Conservation (phyloP, 2,329 filamentous ascomycete genomes). For the Corinectria fuckeliana region DNA sequence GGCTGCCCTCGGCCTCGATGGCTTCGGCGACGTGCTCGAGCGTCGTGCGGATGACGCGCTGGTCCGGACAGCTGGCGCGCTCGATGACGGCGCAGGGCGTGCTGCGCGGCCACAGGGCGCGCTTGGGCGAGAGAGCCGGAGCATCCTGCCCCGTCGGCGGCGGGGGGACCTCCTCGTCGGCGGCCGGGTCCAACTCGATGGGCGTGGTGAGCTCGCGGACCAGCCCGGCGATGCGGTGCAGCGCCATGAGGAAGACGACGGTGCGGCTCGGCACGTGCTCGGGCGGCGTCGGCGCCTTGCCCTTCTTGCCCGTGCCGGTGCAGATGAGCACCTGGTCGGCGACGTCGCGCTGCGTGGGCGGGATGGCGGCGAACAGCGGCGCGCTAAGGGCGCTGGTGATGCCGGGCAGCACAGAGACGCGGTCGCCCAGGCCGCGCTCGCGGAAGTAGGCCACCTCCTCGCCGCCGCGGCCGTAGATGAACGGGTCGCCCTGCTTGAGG, state of each 20-base stretch:
- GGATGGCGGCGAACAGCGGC: slow-evolving; percentile 86
- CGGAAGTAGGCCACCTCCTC: slow-evolving; percentile 91
- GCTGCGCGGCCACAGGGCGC: slow-evolving; percentile 69
- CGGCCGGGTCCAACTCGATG: slow-evolving; percentile 42
- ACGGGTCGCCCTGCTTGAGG: slow-evolving; percentile 96
- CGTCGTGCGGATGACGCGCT: slow-evolving; percentile 89
- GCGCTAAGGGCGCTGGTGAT: slow-evolving; percentile 89
- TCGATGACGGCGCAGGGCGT: slow-evolving; percentile 94
- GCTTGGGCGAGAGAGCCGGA: slow-evolving; percentile 22
- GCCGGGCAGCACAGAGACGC: slow-evolving; percentile 78
- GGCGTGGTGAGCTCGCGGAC: slow-evolving; percentile 71
- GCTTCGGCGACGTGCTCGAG: slow-evolving; percentile 79
- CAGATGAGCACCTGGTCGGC: slow-evolving; percentile 95
- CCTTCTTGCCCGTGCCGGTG: slow-evolving; percentile 93
- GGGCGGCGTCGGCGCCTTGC: slow-evolving; percentile 80
- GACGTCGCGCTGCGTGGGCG: slow-evolving; percentile 86
- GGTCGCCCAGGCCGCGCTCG: slow-evolving; percentile 69
- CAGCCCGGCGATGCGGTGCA: slow-evolving; percentile 81
- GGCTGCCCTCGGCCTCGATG: slow-evolving; percentile 85
- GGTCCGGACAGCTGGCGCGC: slow-evolving; percentile 90
- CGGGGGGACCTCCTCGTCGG: slow-evolving; percentile 31
- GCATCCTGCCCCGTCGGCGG: slow-evolving; percentile 17
- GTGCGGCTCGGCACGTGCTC: slow-evolving; percentile 79
- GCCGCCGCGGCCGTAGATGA: slow-evolving; percentile 92
- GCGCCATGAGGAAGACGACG: slow-evolving; percentile 92